Conservation (phyloP, 768 basidiomycete genomes). For the Serpula lacrymans region DNA sequence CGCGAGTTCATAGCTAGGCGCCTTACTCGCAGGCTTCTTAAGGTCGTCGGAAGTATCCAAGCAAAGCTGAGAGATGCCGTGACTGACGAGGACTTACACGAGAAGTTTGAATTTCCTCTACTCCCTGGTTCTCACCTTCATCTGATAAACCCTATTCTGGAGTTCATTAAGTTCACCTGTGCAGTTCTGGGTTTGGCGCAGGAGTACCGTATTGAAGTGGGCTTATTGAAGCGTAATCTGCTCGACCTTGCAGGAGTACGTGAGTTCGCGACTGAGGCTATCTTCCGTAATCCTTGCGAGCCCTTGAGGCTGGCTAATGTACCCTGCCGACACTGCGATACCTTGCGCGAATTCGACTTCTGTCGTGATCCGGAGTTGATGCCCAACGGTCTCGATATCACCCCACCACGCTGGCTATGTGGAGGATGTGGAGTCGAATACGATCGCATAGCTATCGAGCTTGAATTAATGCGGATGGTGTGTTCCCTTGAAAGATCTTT, state of each 20-base stretch:
- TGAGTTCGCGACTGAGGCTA: constrained; percentile 83
- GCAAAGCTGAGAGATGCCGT: constrained; percentile 59
- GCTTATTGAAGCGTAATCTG: constrained; percentile 82
- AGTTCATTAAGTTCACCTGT: constrained; percentile 85
- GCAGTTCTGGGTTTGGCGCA: constrained; percentile 76
- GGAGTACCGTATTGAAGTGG: constrained; percentile 84
- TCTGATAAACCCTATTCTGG: constrained; percentile 76
- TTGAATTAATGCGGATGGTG: constrained; percentile 76
- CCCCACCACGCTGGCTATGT: constrained; percentile 64
- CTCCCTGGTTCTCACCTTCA: constrained; percentile 85
- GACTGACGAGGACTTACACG: constrained; percentile 48
- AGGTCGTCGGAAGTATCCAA: constrained; percentile 59
- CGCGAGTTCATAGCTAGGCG: constrained; percentile 75
- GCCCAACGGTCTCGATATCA: constrained; percentile 47
- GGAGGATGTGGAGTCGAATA: constrained; percentile 78
- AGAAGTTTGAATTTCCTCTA: constrained; percentile 74
- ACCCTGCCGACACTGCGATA: constrained; percentile 84
- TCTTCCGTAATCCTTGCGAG: constrained; percentile 91
- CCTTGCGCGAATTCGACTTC: constrained; percentile 88
- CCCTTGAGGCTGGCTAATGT: constrained; percentile 81
- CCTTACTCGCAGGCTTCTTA: constrained; percentile 79
- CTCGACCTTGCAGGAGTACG: constrained; percentile 84
- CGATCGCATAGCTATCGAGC: constrained; percentile 85
- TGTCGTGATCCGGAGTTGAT: constrained; percentile 88
- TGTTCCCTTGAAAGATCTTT: constrained; percentile 68